phyloP scores from a whole-genome alignment of 352 stramenopile genomes.

The Phytophthora brassicae region DNA sequence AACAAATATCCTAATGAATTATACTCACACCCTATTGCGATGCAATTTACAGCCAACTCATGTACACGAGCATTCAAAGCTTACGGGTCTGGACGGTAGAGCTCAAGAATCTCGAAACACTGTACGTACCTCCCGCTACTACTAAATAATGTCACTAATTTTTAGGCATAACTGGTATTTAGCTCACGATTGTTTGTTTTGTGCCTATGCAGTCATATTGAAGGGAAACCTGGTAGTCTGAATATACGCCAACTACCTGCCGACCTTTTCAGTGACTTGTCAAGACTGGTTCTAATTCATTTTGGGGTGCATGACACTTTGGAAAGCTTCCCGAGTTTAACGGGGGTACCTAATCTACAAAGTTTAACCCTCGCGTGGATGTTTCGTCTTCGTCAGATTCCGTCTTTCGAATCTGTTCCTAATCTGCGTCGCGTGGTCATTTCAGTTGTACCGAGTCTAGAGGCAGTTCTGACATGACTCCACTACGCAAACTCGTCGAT shows the following conservation, averaged over 20 bases:
- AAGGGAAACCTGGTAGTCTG: neutral
- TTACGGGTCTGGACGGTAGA: constrained; percentile 15
- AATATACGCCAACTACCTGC: constrained; percentile 9
- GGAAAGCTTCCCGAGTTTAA: neutral
- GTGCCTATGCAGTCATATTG: constrained; percentile 1
- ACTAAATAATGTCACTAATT: no score
- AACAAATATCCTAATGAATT: neutral
- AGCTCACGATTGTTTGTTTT: neutral
- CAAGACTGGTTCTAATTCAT: neutral
- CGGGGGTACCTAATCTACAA: constrained; percentile 2
- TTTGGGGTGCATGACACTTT: constrained; percentile 1
- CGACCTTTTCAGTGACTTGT: constrained; percentile 7
- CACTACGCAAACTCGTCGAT: constrained; percentile 2
- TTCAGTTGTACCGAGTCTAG: neutral
- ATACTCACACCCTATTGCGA: neutral
- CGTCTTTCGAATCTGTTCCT: neutral
- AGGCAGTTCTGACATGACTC: constrained; percentile 3
- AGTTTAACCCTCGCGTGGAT: neutral
- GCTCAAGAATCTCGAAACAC: constrained; percentile 15
- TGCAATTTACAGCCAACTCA: constrained; percentile 3
- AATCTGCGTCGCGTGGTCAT: neutral
- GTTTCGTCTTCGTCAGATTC: neutral
- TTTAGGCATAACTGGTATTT: no score
- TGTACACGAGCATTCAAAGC: constrained; percentile 15
- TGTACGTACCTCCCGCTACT: constrained; percentile 6